Evolutionary conservation across 108 stramenopile genomes (phyloP), one percentile per base, ranked within the genome.

Genomic region (Cyclotella atomus): DNA sequence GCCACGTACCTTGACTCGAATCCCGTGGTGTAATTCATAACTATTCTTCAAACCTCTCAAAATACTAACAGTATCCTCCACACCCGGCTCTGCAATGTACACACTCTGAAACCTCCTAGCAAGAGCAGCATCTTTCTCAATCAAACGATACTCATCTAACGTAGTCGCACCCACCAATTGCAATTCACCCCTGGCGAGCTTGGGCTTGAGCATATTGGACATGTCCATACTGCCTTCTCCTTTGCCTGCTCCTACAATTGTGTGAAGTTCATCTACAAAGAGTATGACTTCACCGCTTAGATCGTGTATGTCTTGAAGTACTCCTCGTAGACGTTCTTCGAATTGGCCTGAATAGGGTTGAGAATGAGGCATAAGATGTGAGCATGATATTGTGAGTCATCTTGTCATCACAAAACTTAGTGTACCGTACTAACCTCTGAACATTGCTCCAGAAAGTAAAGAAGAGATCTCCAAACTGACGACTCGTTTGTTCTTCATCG

Each of bases 181-280:
- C 70, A 98, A 86, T 68, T 98, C 98, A 3, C 98, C 98, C 17
- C 98, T 73, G 1, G 97, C 98, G 57, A 98, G 70, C 36, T 90
- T 88, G 1, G 98, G 98, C 78, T 99, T 99, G 27, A 99, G 72
- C 61, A 97, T 92, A 81, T 99, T 99, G 38, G 84, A 75, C 81
- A 97, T 97, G 63, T 93, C 93, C 91, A 92, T 91, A 21, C 83
- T 59, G 7, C 82, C 82, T 29, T 83, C 82, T 29, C 84, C 83
- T 21, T 88, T 87, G 4, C 93, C 93, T 28, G 93, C 93, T 7
- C 93, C 93, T 12, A 97, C 89, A 23, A 99, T 96, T 32, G 93
- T 94, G 83, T 99, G 98, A 2, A 99, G 75, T 71, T 99, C 98
- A 81, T 99, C 98, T 14, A 99, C 91, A 78, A 99, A 99, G 24